Conservation (phyloP, 2,329 filamentous ascomycete genomes). For the Plectosphaerella cucumerina region DNA sequence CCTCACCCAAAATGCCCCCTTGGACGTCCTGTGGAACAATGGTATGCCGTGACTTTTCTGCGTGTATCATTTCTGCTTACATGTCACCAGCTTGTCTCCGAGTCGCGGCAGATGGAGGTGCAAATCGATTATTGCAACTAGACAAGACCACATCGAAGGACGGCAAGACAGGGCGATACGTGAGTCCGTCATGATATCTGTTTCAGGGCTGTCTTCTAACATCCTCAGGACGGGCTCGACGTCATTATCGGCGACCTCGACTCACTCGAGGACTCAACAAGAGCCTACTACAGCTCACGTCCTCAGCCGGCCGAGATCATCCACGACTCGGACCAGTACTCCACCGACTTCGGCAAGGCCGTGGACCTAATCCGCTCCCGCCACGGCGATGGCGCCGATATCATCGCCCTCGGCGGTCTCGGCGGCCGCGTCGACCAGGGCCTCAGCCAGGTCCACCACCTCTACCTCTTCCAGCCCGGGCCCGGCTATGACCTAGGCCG, state of each 20-base stretch:
- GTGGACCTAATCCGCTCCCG: conserved; percentile 52
- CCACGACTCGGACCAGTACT: conserved; percentile 74
- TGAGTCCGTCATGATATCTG: conserved; percentile 20
- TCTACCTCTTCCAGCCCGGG: conserved; percentile 60
- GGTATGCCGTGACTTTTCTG: conserved; percentile 24
- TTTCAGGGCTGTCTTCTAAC: not conserved
- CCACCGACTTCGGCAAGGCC: conserved; percentile 88
- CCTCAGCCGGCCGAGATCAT: conserved; percentile 53
- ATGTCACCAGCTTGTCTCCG: conserved; percentile 53
- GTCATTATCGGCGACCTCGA: conserved; percentile 89
- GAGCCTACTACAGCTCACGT: conserved; percentile 60
- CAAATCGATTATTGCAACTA: conserved; percentile 64
- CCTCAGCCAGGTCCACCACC: conserved; percentile 81
- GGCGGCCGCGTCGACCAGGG: conserved; percentile 92
- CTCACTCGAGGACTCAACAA: conserved; percentile 63
- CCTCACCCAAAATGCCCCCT: conserved; percentile 37
- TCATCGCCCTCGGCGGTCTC: conserved; percentile 80
- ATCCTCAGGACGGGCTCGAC: conserved; percentile 53
- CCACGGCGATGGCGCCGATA: conserved; percentile 41
- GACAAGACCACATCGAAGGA: conserved; percentile 5
- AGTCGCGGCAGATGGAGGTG: conserved; percentile 88
- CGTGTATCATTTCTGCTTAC: conserved; percentile 14
- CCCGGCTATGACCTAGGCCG: conserved; percentile 46
- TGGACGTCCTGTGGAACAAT: conserved; percentile 46
- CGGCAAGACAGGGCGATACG: conserved; percentile 21